phyloP scores from a whole-genome alignment of 768 basidiomycete genomes.

The Infundibulicybe gibba region DNA sequence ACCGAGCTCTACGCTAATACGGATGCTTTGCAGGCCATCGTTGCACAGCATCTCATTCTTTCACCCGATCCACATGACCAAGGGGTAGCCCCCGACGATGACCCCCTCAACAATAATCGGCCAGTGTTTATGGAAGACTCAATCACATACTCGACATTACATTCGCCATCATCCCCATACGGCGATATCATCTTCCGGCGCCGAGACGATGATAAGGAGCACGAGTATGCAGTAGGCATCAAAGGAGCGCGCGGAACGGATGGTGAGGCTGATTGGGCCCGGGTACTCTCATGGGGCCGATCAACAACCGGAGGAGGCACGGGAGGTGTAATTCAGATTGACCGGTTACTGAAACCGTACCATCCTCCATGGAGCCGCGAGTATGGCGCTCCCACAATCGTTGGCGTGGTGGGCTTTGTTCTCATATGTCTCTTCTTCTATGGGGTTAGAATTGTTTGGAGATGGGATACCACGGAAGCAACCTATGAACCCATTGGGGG shows the following conservation, averaged over 20 bases:
- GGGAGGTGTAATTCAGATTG: conserved; percentile 89
- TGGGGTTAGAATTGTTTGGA: conserved; percentile 70
- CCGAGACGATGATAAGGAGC: conserved; percentile 35
- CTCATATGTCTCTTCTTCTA: conserved; percentile 70
- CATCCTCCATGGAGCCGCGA: conserved; percentile 81
- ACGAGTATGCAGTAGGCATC: conserved; percentile 66
- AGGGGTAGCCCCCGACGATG: conserved; percentile 20
- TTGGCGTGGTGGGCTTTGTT: conserved; percentile 54
- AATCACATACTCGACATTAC: conserved; percentile 73
- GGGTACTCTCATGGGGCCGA: conserved; percentile 70
- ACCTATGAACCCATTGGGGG: conserved; percentile 91
- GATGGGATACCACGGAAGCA: conserved; percentile 71
- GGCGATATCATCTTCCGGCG: conserved; percentile 82
- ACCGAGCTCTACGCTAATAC: conserved; percentile 63
- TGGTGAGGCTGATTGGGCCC: conserved; percentile 59
- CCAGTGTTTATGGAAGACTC: conserved; percentile 72
- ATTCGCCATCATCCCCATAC: conserved; percentile 61
- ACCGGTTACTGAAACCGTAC: conserved; percentile 81
- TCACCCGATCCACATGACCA: conserved; percentile 22
- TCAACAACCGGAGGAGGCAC: conserved; percentile 68
- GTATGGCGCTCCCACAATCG: conserved; percentile 67
- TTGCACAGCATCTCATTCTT: conserved; percentile 76
- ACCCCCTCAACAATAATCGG: conserved; percentile 56
- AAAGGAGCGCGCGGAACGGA: conserved; percentile 70
- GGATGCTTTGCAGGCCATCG: conserved; percentile 52